Evolutionary conservation across 2,329 filamentous ascomycete species (phyloP).

Genomic region (Pezicula carpinea): DNA sequence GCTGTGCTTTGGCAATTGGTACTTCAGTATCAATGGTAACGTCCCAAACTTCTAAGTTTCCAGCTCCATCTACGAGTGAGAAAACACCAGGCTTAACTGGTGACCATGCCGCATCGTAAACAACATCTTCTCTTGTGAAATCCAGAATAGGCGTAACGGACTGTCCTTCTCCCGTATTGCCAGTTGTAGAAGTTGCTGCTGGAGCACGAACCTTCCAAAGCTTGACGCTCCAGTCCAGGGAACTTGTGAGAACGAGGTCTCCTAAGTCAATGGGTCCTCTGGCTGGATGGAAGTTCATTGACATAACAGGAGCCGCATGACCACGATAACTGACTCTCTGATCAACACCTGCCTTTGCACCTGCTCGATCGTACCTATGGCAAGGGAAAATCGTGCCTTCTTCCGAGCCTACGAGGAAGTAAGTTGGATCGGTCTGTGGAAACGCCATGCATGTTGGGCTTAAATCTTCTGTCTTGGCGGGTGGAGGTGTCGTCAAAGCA

Average conservation of each 20-base stretch:
- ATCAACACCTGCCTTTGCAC: constrained; percentile 94
- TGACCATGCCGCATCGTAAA: constrained; percentile 95
- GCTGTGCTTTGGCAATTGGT: constrained; percentile 75
- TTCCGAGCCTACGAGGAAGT: constrained; percentile 95
- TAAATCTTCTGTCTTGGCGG: constrained; percentile 89
- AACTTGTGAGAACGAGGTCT: constrained; percentile 87
- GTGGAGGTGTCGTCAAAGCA: constrained; percentile 78
- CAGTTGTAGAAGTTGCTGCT: constrained; percentile 60
- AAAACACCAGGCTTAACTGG: constrained; percentile 93
- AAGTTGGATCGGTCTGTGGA: constrained; percentile 90
- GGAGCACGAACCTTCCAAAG: constrained; percentile 90
- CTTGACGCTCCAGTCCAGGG: constrained; percentile 95
- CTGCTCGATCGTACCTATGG: constrained; percentile 93
- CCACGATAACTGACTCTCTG: constrained; percentile 82
- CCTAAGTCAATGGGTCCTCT: constrained; percentile 90
- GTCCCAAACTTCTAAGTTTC: constrained; percentile 92
- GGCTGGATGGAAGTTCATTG: constrained; percentile 89
- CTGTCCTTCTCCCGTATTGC: constrained; percentile 40
- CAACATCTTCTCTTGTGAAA: constrained; percentile 89
- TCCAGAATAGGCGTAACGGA: constrained; percentile 74
- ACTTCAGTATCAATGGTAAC: constrained; percentile 90
- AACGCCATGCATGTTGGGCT: constrained; percentile 94
- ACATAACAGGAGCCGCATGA: constrained; percentile 93
- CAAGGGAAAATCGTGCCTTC: constrained; percentile 96
- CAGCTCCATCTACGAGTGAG: constrained; percentile 87